Evolutionary conservation across 2,329 filamentous ascomycete species (phyloP).

Genomic region (Ophiostoma montium): DNA sequence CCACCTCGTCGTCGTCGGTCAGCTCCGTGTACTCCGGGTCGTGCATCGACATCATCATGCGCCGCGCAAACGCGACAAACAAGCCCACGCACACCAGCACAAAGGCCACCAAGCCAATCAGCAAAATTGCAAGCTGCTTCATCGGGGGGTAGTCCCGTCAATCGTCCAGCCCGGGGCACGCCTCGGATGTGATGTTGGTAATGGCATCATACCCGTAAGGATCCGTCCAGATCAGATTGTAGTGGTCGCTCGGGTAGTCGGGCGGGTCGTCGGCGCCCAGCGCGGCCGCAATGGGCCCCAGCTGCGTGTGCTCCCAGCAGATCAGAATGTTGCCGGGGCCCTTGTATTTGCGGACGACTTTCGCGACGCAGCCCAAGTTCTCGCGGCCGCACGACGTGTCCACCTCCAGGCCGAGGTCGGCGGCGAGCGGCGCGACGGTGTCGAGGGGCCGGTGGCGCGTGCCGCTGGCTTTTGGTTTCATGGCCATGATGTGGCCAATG

Average conservation of each 20-base stretch:
- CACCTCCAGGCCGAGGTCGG: slow-evolving; percentile 38
- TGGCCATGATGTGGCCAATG: slow-evolving; percentile 44
- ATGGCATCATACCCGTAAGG: slow-evolving; percentile 34
- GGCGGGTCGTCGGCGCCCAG: slow-evolving; percentile 36
- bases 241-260: slow-evolving; percentile 35
- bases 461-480: slow-evolving; percentile 38
- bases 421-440: slow-evolving; percentile 42
- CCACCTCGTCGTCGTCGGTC: not conserved
- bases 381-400: slow-evolving; percentile 42
- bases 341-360: slow-evolving; percentile 31
- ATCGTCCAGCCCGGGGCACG: slow-evolving; percentile 38
- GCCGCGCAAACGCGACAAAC: not conserved
- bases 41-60: too few relatives aligned
- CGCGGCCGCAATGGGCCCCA: slow-evolving; percentile 35
- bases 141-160: slow-evolving; percentile 2
- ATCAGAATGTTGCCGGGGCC: slow-evolving; percentile 44
- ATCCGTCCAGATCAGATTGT: slow-evolving; percentile 43
- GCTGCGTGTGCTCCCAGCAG: slow-evolving; percentile 31
- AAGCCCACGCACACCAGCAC: not conserved
- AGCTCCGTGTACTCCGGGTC: not conserved
- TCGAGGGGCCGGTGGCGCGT: slow-evolving; percentile 37
- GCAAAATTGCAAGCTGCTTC: not conserved
- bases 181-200: slow-evolving; percentile 31
- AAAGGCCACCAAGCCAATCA: not conserved
- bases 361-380: slow-evolving; percentile 37